phyloP scores from a whole-genome alignment of 345 rosid species.

The Gossypium anomalum region DNA sequence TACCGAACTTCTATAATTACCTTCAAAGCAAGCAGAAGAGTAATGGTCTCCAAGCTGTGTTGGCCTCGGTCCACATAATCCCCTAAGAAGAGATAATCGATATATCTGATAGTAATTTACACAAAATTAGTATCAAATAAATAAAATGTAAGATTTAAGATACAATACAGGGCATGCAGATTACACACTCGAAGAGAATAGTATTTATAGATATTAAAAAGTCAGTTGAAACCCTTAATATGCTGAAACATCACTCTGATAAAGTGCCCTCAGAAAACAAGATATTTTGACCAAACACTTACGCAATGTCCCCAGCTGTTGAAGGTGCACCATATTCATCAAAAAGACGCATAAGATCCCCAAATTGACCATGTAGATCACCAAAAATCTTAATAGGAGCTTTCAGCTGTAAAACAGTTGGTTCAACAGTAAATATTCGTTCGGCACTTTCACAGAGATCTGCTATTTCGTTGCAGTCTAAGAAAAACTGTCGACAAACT shows the following conservation, averaged over 20 bases:
- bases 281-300: constrained; percentile 28
- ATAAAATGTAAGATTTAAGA: background rate
- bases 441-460: constrained; percentile 94
- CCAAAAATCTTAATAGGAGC: constrained; percentile 97
- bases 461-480: constrained; percentile 94
- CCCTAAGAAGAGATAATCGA: constrained; percentile 97
- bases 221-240: background rate
- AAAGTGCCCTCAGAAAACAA: background rate
- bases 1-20: constrained; percentile 30
- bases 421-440: constrained; percentile 77
- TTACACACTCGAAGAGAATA: background rate
- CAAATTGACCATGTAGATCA: constrained; percentile 98
- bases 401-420: constrained; percentile 80
- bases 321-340: constrained; percentile 99
- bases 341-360: constrained; percentile 99
- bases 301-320: constrained; percentile 99
- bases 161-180: background rate
- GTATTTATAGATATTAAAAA: background rate
- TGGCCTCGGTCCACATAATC: constrained; percentile 99
- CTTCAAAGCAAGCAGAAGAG: constrained; percentile 93
- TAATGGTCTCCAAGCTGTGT: constrained; percentile 93
- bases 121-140: constrained; percentile 21
- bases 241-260: background rate
- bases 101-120: constrained; percentile 63
- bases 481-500: constrained; percentile 84